Evolutionary conservation across 208 protist species (phyloP).

Genomic region (Acanthamoeba pearcei): DNA sequence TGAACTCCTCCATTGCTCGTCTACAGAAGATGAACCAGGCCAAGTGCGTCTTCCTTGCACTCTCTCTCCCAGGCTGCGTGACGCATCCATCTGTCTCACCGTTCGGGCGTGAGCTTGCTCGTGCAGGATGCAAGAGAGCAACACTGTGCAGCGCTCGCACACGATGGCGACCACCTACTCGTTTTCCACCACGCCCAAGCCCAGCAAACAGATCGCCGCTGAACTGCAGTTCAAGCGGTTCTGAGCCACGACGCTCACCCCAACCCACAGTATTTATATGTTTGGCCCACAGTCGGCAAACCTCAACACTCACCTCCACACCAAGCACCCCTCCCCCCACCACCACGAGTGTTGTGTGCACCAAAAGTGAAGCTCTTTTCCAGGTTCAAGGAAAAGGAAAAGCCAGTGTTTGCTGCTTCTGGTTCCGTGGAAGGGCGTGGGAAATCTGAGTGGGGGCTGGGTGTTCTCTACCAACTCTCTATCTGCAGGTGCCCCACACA

Average conservation of each 20-base stretch:
- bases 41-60: neutral
- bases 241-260: neutral
- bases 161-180: constrained; percentile 37
- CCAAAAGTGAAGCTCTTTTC: no score
- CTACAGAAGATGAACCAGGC: constrained; percentile 64
- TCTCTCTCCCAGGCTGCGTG: neutral
- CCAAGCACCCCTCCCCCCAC: neutral
- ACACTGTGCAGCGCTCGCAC: constrained; percentile 16
- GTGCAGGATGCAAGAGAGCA: neutral
- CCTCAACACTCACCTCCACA: no score
- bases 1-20: neutral
- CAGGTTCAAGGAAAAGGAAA: neutral
- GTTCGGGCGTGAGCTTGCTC: neutral
- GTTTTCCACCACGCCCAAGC: constrained; percentile 1
- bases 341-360: neutral
- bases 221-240: constrained; percentile 55
- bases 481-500: neutral
- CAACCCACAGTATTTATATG: neutral
- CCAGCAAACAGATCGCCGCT: neutral
- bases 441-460: neutral
- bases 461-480: neutral
- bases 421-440: neutral
- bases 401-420: neutral
- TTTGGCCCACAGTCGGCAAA: neutral
- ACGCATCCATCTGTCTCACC: neutral